Evolutionary conservation across 257 asterid species (phyloP).

Genomic region (Nicotiana benthamiana): DNA sequence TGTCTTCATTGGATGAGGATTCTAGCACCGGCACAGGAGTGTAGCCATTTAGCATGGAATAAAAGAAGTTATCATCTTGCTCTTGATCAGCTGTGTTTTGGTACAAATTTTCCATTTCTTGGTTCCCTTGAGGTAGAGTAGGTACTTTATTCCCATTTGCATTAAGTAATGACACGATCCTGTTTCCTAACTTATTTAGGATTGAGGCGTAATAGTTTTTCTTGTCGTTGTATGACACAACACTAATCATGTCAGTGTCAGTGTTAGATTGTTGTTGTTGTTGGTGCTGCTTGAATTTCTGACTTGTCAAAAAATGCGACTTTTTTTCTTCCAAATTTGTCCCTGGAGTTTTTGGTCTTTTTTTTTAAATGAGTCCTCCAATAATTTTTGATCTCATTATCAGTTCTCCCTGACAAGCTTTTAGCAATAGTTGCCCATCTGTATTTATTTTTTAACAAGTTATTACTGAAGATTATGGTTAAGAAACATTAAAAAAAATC

Average conservation of each 20-base stretch:
- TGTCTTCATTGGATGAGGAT: slow-evolving; percentile 1
- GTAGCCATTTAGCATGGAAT: background rate
- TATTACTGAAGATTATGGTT: too few relatives aligned
- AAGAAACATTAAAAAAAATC: background rate
- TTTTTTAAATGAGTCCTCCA: slow-evolving; percentile 55
- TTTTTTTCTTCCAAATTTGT: background rate
- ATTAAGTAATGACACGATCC: background rate
- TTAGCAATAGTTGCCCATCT: slow-evolving; percentile 55
- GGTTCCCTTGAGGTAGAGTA: background rate
- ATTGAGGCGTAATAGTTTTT: too few relatives aligned
- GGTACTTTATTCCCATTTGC: background rate
- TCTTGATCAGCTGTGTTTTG: background rate
- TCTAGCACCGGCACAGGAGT: background rate
- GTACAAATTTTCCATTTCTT: background rate
- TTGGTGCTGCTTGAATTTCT: background rate
- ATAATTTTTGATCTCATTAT: slow-evolving; percentile 49
- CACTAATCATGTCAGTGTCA: background rate
- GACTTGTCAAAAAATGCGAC: background rate
- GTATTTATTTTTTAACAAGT: background rate
- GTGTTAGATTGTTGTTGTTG: background rate
- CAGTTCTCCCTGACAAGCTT: slow-evolving; percentile 47
- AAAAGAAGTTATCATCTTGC: background rate
- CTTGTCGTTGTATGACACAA: too few relatives aligned
- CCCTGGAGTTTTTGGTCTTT: background rate
- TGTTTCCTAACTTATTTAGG: background rate